These are phyloP conservation scores for Fusarium poae DNA, from an alignment of 2,329 filamentous ascomycete species.

Conservation along the genomic window DNA sequence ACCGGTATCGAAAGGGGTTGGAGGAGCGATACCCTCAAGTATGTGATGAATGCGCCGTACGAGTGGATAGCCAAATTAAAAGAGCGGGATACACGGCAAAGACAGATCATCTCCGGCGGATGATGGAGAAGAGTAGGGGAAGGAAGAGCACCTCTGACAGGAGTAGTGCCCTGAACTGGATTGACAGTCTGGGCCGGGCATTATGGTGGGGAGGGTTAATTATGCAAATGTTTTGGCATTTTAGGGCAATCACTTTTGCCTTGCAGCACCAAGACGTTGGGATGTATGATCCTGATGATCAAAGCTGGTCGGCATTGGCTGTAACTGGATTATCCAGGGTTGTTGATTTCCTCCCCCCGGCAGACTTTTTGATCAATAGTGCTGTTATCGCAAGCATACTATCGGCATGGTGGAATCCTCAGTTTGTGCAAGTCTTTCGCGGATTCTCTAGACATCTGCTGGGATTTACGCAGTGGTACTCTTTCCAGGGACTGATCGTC, in stretches of 20 bases:
- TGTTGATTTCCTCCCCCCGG: slow-evolving; percentile 55
- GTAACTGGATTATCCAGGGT: slow-evolving; percentile 31
- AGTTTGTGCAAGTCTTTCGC: slow-evolving; percentile 70
- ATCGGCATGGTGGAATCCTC: slow-evolving; percentile 77
- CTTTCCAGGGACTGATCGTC: slow-evolving; percentile 71
- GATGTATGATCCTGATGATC: slow-evolving; percentile 54
- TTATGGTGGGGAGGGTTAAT: slow-evolving; percentile 63
- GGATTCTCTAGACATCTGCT: slow-evolving; percentile 71
- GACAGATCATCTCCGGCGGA: slow-evolving; percentile 81
- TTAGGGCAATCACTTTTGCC: slow-evolving; percentile 48
- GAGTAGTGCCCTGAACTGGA: slow-evolving; percentile 58
- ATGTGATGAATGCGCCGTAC: slow-evolving; percentile 82
- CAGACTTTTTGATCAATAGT: slow-evolving; percentile 59
- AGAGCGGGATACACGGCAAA: slow-evolving; percentile 84
- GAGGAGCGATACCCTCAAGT: slow-evolving; percentile 91
- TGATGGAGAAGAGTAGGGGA: slow-evolving; percentile 75
- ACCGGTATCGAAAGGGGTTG: slow-evolving; percentile 76
- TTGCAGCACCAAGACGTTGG: slow-evolving; percentile 49
- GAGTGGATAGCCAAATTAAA: slow-evolving; percentile 76
- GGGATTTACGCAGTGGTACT: slow-evolving; percentile 75
- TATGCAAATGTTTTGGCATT: slow-evolving; percentile 66
- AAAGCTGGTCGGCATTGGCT: slow-evolving; percentile 31
- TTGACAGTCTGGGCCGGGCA: slow-evolving; percentile 59
- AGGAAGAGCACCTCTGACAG: slow-evolving; percentile 46
- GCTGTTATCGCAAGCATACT: slow-evolving; percentile 63